Evolutionary conservation across 2,329 filamentous ascomycete genomes (phyloP).

Genomic region (Lasiodiplodia hormozganensis): DNA sequence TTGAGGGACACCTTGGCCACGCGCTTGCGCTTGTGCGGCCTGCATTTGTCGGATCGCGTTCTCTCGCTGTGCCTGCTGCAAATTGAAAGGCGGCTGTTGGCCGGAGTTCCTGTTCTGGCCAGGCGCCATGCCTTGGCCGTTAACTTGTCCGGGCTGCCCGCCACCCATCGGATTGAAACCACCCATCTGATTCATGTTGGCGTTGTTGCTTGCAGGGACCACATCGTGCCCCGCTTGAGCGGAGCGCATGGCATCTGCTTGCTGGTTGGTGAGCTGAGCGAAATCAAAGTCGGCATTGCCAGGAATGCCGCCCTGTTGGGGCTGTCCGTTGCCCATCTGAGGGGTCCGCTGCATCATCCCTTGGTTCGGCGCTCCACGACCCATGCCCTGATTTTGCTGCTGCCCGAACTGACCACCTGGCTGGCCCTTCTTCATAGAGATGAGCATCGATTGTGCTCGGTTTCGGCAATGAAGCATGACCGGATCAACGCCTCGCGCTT

Average conservation of each 20-base stretch:
- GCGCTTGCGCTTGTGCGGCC: constrained; percentile 49
- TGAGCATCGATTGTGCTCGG: constrained; percentile 39
- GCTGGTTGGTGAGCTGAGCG: constrained; percentile 63
- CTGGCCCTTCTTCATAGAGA: constrained; percentile 36
- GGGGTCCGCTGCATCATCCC: constrained; percentile 29
- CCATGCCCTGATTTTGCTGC: constrained; percentile 41
- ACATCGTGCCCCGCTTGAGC: constrained; percentile 68
- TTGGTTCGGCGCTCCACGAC: constrained; percentile 18
- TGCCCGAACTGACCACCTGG: constrained; percentile 33
- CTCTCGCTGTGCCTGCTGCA: constrained; percentile 50
- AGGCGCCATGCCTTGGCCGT: constrained; percentile 20
- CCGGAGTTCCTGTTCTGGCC: constrained; percentile 20
- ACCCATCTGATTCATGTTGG: constrained; percentile 43
- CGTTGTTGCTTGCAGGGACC: constrained; percentile 68
- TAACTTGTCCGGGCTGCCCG: constrained; percentile 18
- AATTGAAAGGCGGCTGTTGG: constrained; percentile 20
- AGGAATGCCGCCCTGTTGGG: constrained; percentile 38
- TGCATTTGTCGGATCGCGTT: constrained; percentile 47
- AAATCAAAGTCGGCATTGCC: constrained; percentile 52
- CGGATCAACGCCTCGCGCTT: constrained; percentile 56
- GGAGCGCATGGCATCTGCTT: constrained; percentile 66
- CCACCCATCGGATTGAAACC: constrained; percentile 38
- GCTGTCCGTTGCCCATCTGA: constrained; percentile 49
- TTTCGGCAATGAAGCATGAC: constrained; percentile 51
- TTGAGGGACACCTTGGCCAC: constrained; percentile 34